Conservation (phyloP, 2,329 filamentous ascomycete genomes). For the Colletotrichum gigasporum region DNA sequence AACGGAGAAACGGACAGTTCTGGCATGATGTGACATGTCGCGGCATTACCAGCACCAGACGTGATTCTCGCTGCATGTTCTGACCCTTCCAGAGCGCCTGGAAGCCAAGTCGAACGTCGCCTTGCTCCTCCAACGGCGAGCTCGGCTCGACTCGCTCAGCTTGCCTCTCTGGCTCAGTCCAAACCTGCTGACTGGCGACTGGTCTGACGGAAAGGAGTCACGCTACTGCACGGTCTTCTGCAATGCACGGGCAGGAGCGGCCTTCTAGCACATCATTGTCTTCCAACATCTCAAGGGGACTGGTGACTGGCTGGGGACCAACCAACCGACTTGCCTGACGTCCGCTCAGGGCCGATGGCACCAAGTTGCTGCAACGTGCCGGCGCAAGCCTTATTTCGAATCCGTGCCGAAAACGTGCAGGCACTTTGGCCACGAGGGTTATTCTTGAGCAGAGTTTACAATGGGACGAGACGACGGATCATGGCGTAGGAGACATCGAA, state of each 20-base stretch:
- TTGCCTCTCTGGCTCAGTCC: neutral
- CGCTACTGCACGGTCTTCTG: constrained; percentile 9
- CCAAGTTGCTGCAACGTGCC: neutral
- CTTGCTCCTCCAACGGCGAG: neutral
- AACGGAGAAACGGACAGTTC: constrained; percentile 16
- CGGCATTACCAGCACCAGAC: neutral
- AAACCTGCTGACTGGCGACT: constrained; percentile 6
- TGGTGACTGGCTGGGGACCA: neutral
- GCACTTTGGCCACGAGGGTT: neutral
- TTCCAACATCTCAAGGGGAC: neutral
- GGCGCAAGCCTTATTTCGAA: constrained; percentile 1
- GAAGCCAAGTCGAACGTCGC: neutral
- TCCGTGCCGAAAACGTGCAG: neutral
- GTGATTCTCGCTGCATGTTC: neutral
- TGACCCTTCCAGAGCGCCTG: constrained; percentile 10
- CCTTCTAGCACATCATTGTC: constrained; percentile 1
- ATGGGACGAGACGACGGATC: constrained; percentile 20
- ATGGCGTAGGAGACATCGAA: constrained; percentile 12
- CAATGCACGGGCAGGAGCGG: constrained; percentile 14
- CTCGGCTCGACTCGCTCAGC: neutral
- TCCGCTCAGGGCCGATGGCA: neutral
- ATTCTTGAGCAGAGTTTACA: constrained; percentile 20
- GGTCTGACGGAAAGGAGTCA: constrained; percentile 3
- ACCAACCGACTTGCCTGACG: neutral
- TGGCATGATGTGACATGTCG: constrained; percentile 24